A percentile compares a stretch with the other conserved stretches of the same genome.
These are phyloP conservation scores for Claviceps spartinae DNA, from an alignment of 2,329 filamentous ascomycete genomes.

Conservation along the genomic window DNA sequence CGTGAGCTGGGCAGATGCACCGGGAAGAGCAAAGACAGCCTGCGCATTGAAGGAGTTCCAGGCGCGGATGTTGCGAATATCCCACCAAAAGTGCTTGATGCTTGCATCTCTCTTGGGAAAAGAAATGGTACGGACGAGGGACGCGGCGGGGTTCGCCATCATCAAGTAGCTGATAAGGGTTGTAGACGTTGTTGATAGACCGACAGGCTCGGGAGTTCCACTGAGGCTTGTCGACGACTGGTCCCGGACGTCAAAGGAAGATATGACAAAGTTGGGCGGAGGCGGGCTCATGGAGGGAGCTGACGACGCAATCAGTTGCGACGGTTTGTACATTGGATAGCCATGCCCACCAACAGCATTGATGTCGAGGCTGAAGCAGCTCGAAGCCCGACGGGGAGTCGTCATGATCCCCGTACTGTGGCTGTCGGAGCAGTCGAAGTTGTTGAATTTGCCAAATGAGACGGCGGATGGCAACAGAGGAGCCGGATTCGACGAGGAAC, in stretches of 20 bases:
- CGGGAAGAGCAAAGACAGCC: slow-evolving; percentile 59
- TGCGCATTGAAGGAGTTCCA: slow-evolving; percentile 70
- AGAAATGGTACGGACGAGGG: slow-evolving; percentile 66
- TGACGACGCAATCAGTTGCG: slow-evolving; percentile 33
- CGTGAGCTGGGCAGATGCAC: slow-evolving; percentile 58
- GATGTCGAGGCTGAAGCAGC: slow-evolving; percentile 52
- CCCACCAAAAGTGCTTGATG: slow-evolving; percentile 90
- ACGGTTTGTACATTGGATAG: slow-evolving; percentile 72
- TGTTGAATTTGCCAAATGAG: slow-evolving; percentile 26
- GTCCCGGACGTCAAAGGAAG: slow-evolving; percentile 32
- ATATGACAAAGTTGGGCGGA: slow-evolving; percentile 28
- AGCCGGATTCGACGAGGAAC: slow-evolving; percentile 15
- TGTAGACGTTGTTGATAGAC: slow-evolving; percentile 33
- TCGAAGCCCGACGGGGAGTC: slow-evolving; percentile 42
- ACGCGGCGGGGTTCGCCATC: slow-evolving; percentile 65
- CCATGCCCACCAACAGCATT: slow-evolving; percentile 54
- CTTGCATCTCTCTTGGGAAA: slow-evolving; percentile 51
- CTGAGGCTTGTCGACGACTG: slow-evolving; percentile 29
- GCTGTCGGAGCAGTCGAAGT: slow-evolving; percentile 17
- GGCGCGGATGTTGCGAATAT: slow-evolving; percentile 71
- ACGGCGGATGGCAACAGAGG: slow-evolving; percentile 57
- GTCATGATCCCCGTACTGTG: slow-evolving; percentile 5
- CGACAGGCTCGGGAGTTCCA: slow-evolving; percentile 28
- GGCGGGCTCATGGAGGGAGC: slow-evolving; percentile 7
- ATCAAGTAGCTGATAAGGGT: slow-evolving; percentile 70